Evolutionary conservation across 192 early-diverging fungal species (phyloP), one percentile per base, ranked within the genome.

Genomic region (Ambispora gerdemannii): DNA sequence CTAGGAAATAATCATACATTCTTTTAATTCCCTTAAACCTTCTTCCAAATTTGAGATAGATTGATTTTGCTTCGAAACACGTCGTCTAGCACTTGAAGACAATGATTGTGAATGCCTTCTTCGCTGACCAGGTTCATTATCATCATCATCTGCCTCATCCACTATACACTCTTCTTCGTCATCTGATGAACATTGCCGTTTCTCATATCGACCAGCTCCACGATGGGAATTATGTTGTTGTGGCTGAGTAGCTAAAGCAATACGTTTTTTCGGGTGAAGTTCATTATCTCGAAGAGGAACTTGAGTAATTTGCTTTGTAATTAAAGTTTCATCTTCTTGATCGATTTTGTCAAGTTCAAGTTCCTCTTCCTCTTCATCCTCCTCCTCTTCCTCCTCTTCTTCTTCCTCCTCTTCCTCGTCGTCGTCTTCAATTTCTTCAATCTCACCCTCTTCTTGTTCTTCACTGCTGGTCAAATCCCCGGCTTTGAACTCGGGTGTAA

Each of bases 321-420:
- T 11, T 53, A 43, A 25, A 36, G 38, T 36, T 0, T 69, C 73
- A 22, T 58, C 53, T 19, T 68, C 59, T n/a, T 68, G 66, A 22
- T 74, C 27, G n/a, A 34, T 67, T 2, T 72, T 62, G n/a, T 65
- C 27, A 27, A 34, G 31, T 25, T 63, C 73, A 31, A 25, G 47
- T 3, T 63, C 58, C 0, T 51, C 69, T 28, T 25, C 34, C 28
- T 56, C 72, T 7, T 61, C 63, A 25, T 73, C 59, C 24, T 75
- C 76, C 7, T 75, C 74, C 2, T 79, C 75, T 17, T 72, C 71
- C 11, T 75, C 67, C 4, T 75, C 76, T 2, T 75, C 71, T 8
- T 64, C 72, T 10, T 74, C 67, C 0, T 71, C 74, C 0, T 78
- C 71, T 3, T 63, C 58, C 0, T 51, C 69, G 17, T 25, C 34